phyloP scores from a whole-genome alignment of 2,329 filamentous ascomycete genomes.

The Aspergillus sp. region DNA sequence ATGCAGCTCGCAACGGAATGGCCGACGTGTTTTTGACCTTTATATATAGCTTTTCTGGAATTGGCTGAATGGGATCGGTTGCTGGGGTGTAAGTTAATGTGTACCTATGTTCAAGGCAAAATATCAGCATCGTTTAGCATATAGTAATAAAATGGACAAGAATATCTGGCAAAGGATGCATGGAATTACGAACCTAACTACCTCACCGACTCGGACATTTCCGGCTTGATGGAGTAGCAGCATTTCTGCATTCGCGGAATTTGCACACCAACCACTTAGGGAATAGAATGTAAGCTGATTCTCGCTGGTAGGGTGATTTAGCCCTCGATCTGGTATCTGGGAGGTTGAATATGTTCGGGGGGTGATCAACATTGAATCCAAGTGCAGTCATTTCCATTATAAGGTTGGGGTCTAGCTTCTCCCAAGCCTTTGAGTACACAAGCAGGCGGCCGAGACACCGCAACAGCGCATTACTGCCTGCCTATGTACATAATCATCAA shows the following conservation, averaged over 20 bases:
- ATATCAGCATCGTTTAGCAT: constrained; percentile 1
- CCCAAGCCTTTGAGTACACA: neutral
- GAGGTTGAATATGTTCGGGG: constrained; percentile 39
- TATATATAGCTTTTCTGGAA: constrained; percentile 73
- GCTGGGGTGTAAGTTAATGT: constrained; percentile 89
- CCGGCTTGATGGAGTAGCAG: constrained; percentile 86
- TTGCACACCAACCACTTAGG: constrained; percentile 30
- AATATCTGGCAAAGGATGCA: neutral
- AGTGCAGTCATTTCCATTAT: constrained; percentile 16
- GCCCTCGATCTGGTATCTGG: constrained; percentile 30
- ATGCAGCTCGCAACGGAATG: constrained; percentile 86
- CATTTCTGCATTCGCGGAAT: constrained; percentile 51
- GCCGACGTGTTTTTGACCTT: constrained; percentile 89
- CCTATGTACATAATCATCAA: neutral
- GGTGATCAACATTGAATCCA: constrained; percentile 38
- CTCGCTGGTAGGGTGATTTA: constrained; percentile 13
- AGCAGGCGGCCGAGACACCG: neutral
- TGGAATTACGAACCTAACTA: constrained; percentile 63
- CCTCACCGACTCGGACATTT: constrained; percentile 88
- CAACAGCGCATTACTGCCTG: neutral
- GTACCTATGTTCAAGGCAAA: constrained; percentile 42
- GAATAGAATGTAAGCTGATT: constrained; percentile 24
- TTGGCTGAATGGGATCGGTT: constrained; percentile 82
- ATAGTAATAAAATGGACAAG: too few relatives aligned
- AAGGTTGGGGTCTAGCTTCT: neutral